Evolutionary conservation across 2,329 filamentous ascomycete genomes (phyloP), one percentile per base, ranked within the genome.

Genomic region (Blastomyces parvus): DNA sequence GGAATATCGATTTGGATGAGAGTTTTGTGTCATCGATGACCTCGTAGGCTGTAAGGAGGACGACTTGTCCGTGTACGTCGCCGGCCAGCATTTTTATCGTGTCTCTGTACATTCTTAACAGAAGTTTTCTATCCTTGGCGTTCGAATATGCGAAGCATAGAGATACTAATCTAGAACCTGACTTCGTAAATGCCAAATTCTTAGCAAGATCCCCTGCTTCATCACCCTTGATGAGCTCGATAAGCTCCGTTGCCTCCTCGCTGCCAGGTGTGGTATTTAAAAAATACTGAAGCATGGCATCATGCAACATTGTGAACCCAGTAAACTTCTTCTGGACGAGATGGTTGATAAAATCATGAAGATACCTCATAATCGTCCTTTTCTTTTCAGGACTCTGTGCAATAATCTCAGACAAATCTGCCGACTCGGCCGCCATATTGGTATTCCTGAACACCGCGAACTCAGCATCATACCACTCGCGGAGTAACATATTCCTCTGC

Each of bases 241-340:
- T 79, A 72, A 96, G 97, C 70, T 96, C 91, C 40, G 82, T 89
- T 52, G 90, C 87, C 74, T 97, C 93, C 64, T 90, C 86, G 55
- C 87, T 90, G 3, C 88, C 91, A 4, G 84, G 80, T 67, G 88
- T 87, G 57, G 87, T 86, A 70, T 89, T 93, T 61, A 91, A 79
- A 77, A 93, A 97, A 77, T 97, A 99, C 74, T 99, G 93, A 64
- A 97, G 81, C 92, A 99, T 96, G 59, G 94, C 94, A 71, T 97
- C 94, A 76, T 99, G 95, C 25, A 99, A 84, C 84, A 99, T 95
- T 1, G 93, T 97, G 78, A 99, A 97, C 11, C 91, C 93, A 0
- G 91, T 95, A 78, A 94, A 87, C 78, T 94, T 94, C 84, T 99
- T 99, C 78, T 99, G 92, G 58, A 97, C 84, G 52, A 99, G 84